Conservation (phyloP, 208 protist species). For the Leishmania amazonensis region DNA sequence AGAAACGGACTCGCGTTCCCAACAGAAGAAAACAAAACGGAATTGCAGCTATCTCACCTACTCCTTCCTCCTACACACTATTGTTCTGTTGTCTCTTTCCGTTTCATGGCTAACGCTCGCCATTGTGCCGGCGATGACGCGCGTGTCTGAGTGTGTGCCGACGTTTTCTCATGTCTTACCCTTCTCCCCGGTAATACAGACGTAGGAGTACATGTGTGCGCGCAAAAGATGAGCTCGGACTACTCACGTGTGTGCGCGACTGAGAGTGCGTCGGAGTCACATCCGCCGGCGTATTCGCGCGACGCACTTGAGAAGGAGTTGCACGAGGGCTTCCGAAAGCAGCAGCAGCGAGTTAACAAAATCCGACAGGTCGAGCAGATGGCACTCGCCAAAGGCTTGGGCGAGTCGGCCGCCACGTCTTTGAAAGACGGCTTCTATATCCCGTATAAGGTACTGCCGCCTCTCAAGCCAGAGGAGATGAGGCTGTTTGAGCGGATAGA, state of each 20-base stretch:
- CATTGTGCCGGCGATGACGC: too few relatives aligned
- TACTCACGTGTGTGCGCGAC: neutral
- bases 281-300: neutral
- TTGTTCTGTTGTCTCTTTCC: neutral
- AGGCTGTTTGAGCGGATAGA: slow-evolving; percentile 37
- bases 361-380: slow-evolving; percentile 58
- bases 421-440: slow-evolving; percentile 60
- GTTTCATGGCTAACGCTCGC: too few relatives aligned
- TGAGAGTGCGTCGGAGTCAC: neutral
- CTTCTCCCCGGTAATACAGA: neutral
- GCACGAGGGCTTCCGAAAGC: slow-evolving; percentile 58
- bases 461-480: slow-evolving; percentile 42
- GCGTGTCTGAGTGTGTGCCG: too few relatives aligned
- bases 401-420: slow-evolving; percentile 48
- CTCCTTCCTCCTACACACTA: too few relatives aligned
- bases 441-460: slow-evolving; percentile 57
- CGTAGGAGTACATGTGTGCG: neutral
- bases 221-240: neutral
- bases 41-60: too few relatives aligned
- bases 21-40: too few relatives aligned
- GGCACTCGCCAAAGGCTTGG: slow-evolving; percentile 75
- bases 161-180: neutral
- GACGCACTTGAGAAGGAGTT: slow-evolving; percentile 47
- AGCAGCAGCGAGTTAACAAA: slow-evolving; percentile 42
- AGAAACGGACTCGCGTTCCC: too few relatives aligned